A percentile compares a stretch with the other conserved stretches of the same genome.
Evolutionary conservation across 495 filamentous ascomycete species (phyloP).

Genomic region (Rusavskia elegans): DNA sequence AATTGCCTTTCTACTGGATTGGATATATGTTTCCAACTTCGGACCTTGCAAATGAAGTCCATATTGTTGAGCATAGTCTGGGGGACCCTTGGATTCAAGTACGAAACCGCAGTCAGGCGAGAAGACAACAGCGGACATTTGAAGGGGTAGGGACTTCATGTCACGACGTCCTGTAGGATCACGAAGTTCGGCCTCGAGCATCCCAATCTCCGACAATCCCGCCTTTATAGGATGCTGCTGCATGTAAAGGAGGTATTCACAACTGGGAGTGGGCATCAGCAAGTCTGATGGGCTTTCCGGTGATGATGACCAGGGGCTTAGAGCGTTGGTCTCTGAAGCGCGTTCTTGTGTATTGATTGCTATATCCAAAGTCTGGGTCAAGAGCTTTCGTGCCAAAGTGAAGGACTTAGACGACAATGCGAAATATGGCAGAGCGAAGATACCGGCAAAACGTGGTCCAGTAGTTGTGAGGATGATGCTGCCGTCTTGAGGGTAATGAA

Average conservation of each 20-base stretch:
- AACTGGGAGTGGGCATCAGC: conserved; percentile 50
- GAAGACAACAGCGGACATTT: conserved; percentile 74
- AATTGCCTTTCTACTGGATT: conserved; percentile 48
- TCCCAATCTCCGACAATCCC: conserved; percentile 31
- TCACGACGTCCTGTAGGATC: conserved; percentile 70
- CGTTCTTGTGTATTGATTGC: conserved; percentile 44
- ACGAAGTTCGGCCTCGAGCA: conserved; percentile 72
- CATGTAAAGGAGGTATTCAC: conserved; percentile 77
- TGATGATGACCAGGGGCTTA: conserved; percentile 50
- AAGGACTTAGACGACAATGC: conserved; percentile 50
- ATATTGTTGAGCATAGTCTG: conserved; percentile 47
- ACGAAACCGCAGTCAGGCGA: conserved; percentile 90
- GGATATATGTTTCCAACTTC: conserved; percentile 61
- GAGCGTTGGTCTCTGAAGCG: conserved; percentile 27
- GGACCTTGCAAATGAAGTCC: conserved; percentile 54
- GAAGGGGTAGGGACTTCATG: conserved; percentile 47
- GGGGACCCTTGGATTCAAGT: conserved; percentile 74
- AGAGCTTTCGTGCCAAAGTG: conserved; percentile 43
- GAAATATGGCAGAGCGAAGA: conserved; percentile 80
- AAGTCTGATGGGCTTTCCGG: conserved; percentile 38
- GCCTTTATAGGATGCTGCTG: conserved; percentile 53
- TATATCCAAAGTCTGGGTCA: conserved; percentile 54
- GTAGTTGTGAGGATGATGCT: conserved; percentile 69
- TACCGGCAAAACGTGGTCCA: conserved; percentile 79
- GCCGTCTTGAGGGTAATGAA: conserved; percentile 67